These are phyloP conservation scores for Sphagnum contortum DNA, from an alignment of 225 moss, liverwort and hornwort genomes.

Conservation along the genomic window DNA sequence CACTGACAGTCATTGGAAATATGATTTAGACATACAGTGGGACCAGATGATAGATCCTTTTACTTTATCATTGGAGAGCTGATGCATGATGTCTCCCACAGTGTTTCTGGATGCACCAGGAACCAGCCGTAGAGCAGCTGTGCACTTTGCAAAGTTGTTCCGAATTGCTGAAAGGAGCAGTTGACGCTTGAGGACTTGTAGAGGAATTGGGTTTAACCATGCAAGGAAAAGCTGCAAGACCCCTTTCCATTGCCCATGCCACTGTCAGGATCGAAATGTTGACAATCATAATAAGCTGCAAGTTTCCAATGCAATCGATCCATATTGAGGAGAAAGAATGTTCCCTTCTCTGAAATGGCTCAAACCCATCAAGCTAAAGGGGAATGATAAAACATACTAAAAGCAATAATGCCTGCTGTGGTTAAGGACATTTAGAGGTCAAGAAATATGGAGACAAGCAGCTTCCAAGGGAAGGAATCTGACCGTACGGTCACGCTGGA, in stretches of 20 bases:
- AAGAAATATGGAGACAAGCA: no score
- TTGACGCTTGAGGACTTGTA: constrained; percentile 79
- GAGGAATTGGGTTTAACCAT: constrained; percentile 86
- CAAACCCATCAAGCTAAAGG: no score
- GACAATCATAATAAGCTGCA: background rate
- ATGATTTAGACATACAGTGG: no score
- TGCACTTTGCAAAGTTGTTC: constrained; percentile 62
- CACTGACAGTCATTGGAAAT: no score
- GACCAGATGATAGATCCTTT: background rate
- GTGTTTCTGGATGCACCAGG: constrained; percentile 73
- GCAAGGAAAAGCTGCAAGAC: constrained; percentile 63
- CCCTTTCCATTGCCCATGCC: background rate
- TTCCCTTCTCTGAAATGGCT: no score
- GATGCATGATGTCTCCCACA: constrained; percentile 66
- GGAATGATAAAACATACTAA: no score
- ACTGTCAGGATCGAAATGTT: background rate
- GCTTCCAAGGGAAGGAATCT: constrained; percentile 6
- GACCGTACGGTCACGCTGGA: constrained; percentile 72
- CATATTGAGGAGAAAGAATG: no score
- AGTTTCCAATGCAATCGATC: no score
- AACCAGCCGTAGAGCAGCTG: constrained; percentile 43
- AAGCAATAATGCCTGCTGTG: no score
- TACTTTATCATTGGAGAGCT: constrained; percentile 55
- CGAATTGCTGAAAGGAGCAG: constrained; percentile 79
- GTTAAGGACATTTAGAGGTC: no score